phyloP scores from a whole-genome alignment of 768 basidiomycete genomes.

The Hydnomerulius pinastri region DNA sequence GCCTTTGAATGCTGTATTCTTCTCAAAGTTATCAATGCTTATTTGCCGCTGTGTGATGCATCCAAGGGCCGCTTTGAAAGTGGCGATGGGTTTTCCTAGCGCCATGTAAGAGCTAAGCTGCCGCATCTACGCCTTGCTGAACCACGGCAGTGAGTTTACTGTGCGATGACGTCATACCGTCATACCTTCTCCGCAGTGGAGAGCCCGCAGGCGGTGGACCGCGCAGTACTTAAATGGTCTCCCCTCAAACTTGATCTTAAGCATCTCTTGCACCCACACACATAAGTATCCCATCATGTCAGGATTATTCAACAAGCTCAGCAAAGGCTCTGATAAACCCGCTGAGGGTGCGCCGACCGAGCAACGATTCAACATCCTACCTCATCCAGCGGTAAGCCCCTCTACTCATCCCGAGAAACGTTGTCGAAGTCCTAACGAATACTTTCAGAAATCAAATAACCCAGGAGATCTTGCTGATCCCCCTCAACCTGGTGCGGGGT shows the following conservation, averaged over 20 bases:
- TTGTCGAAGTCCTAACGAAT: neutral
- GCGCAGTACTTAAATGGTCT: conserved; percentile 6
- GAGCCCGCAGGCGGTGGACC: neutral
- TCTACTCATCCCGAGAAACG: neutral
- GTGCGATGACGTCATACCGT: conserved; percentile 23
- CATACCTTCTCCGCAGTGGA: conserved; percentile 6
- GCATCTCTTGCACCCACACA: neutral
- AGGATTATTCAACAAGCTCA: conserved; percentile 8
- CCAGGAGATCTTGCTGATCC: conserved; percentile 49
- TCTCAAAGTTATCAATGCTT: neutral
- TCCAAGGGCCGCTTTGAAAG: neutral
- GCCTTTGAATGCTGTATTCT: conserved; percentile 1
- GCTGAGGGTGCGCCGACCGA: conserved; percentile 24
- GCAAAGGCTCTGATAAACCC: neutral
- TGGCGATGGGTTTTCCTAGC: no score
- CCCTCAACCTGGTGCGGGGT: conserved; percentile 35
- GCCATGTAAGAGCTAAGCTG: no score
- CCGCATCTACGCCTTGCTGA: no score
- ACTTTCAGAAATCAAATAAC: conserved; percentile 56
- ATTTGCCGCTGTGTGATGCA: neutral
- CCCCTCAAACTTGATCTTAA: neutral
- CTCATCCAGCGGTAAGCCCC: conserved; percentile 59
- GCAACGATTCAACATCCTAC: conserved; percentile 52
- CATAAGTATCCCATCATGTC: conserved; percentile 15
- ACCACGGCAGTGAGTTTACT: no score